Evolutionary conservation across 163 green algal genomes (phyloP), one percentile per base, ranked within the genome.

Genomic region (Prototheca cutis): DNA sequence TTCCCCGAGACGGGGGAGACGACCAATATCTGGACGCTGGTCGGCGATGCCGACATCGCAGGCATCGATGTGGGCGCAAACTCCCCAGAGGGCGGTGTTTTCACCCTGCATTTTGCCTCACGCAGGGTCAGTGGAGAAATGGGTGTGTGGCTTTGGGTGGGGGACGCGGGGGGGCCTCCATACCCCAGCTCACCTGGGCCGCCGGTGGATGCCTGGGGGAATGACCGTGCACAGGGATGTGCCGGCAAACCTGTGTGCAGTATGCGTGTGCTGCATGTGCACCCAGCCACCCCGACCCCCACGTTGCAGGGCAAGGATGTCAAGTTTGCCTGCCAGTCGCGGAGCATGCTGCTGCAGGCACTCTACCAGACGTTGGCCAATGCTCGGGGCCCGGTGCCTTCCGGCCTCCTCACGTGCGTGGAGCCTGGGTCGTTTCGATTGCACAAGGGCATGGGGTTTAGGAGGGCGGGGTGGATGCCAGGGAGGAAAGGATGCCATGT

Each of bases 11-110:
- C 55, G 0, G 72, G 87, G 45, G 71, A 73, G 1, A 58, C 90
- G 30, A 94, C 86, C 4, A 94, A 94, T 67, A 73, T 62, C 6
- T 94, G 87, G 73, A 52, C 48, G 2, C 85, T 87, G 45, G 48
- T 74, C 3, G 77, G 67, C 0, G 81, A 90, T 49, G 65, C 70
- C 21, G 68, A 68, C 36, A 8, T 72, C n/a, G 53, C 47, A 4
- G 54, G 70, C 19, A 57, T 53, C 15, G 71, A 71, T 4, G 58
- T 56, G 25, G 70, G 55, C 34, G 53, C 34, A 4, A 27, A 17
- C 49, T 33, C 49, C 21, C 49, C 49, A 24, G 69, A 68, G 47
- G 58, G 55, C 45, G 71, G 66, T 45, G 58, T 85, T 29, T 83
- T 93, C 52, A 75, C 72, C 3, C 53, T 93, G 23, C 76, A 55